These are phyloP conservation scores for Xylariaceae sp. DNA, from an alignment of 2,329 filamentous ascomycete genomes.

Conservation along the genomic window DNA sequence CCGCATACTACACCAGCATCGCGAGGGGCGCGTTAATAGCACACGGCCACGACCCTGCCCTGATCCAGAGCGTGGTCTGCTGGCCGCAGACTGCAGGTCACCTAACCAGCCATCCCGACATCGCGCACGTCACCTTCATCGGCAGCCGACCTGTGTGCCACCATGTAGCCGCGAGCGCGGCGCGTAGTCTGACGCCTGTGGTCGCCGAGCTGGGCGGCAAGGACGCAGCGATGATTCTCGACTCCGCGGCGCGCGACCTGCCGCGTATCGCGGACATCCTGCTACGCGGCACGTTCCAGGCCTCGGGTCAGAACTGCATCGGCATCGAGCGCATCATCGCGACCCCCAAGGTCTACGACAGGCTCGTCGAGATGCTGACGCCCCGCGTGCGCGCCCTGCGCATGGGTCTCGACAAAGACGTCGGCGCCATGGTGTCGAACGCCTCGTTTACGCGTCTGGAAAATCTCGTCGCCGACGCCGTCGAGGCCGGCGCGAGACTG, in stretches of 20 bases:
- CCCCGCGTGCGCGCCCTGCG: constrained; percentile 77
- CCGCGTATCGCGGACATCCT: constrained; percentile 79
- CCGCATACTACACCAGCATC: constrained; percentile 79
- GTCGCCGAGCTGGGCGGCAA: constrained; percentile 94
- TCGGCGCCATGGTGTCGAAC: constrained; percentile 89
- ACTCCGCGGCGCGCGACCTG: constrained; percentile 72
- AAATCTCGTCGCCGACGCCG: constrained; percentile 75
- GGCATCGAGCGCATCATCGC: constrained; percentile 93
- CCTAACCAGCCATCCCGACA: constrained; percentile 82
- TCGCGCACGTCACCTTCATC: constrained; percentile 94
- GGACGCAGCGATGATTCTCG: constrained; percentile 87
- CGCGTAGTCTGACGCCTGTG: constrained; percentile 84
- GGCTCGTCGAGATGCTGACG: constrained; percentile 71
- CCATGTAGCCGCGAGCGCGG: constrained; percentile 84
- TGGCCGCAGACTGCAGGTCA: constrained; percentile 83
- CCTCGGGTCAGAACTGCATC: constrained; percentile 95
- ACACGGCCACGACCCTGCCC: constrained; percentile 80
- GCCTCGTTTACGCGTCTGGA: constrained; percentile 79
- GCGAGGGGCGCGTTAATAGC: constrained; percentile 78
- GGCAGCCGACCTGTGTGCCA: constrained; percentile 87
- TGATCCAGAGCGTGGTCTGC: constrained; percentile 86
- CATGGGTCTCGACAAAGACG: constrained; percentile 77
- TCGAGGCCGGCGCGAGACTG: constrained; percentile 77
- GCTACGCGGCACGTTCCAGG: constrained; percentile 92
- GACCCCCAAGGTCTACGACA: constrained; percentile 75